Evolutionary conservation across 2,329 filamentous ascomycete genomes (phyloP), one percentile per base, ranked within the genome.

Genomic region (Pseudogymnoascus sp.): DNA sequence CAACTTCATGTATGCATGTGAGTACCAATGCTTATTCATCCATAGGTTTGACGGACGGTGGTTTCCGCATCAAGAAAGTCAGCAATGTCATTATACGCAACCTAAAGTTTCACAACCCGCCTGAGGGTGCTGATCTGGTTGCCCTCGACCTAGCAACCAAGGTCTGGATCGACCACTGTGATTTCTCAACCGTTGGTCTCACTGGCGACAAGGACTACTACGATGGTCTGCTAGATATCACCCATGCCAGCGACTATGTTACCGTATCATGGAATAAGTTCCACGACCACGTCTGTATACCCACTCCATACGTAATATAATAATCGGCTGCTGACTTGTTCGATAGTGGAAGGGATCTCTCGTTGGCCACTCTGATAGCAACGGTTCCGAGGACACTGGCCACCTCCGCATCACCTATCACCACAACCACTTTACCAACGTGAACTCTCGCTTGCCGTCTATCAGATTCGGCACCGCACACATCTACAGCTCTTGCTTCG

Each of bases 401-500:
- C 67, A 69, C 57, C 62, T 71, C 8, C 65, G 64, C 18, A 64
- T 69, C 8, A 71, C 68, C 12, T 64, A 68, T 36, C 61, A 63
- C 47, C 63, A 70, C 61, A 70, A 70, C 62, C 63, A 67, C 53
- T 67, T 62, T 62, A 25, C 20, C n/a, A 69, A 70, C 58, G 63
- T 67, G 22, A 64, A 64, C 4, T 66, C 60, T 35, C 60, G 61
- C 60, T 76, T 75, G 1, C 86, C 86, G 3, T 82, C 80, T 2
- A 70, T 87, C 70, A 83, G 85, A 66, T 89, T 88, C 75, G 86
- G 85, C 35, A 87, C 82, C 39, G 83, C 76, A 9, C 86, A 89
- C 73, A 70, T 82, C 66, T 82, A 79, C 76, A 85, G 82, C 77
- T 78, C 74, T 68, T 79, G 76, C 72, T 76, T 75, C 70, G 43